phyloP scores from a whole-genome alignment of 1,139 yeast genomes.

The Saccharomycopsis crataegensis region DNA sequence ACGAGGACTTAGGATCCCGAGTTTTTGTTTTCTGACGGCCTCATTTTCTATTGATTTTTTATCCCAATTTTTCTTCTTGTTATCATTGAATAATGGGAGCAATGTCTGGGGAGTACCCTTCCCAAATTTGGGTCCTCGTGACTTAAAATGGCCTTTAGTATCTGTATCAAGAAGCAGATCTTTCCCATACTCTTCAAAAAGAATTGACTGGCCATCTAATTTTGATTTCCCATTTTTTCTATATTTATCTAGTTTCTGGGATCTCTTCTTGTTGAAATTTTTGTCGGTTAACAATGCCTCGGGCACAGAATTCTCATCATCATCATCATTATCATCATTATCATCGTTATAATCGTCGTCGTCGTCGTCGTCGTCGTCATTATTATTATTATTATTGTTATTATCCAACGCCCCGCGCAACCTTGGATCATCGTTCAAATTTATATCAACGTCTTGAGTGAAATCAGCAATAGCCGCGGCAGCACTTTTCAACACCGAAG shows the following conservation, averaged over 20 bases:
- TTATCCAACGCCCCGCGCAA: constrained; percentile 8
- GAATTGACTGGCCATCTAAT: background rate
- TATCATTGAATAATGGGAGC: constrained; percentile 7
- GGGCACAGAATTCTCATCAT: background rate
- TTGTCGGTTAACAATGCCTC: background rate
- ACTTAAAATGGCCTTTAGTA: background rate
- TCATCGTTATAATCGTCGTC: too few relatives aligned
- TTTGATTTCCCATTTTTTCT: background rate
- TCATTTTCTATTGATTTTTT: constrained; percentile 21
- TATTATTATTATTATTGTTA: background rate
- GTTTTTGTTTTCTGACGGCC: constrained; percentile 23
- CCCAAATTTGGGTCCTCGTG: background rate
- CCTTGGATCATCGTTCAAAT: background rate
- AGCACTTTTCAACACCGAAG: background rate
- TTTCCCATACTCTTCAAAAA: constrained; percentile 4
- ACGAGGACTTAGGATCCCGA: constrained; percentile 42
- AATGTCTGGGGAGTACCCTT: background rate
- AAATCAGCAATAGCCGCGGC: too few relatives aligned
- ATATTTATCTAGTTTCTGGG: background rate
- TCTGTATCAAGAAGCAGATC: background rate
- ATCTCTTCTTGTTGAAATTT: background rate
- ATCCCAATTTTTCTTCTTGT: background rate
- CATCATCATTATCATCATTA: background rate
- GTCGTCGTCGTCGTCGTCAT: background rate
- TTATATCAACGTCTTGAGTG: background rate